Evolutionary conservation across 306 rosid species (phyloP).

Genomic region (Cyclanthera cordifolia): DNA sequence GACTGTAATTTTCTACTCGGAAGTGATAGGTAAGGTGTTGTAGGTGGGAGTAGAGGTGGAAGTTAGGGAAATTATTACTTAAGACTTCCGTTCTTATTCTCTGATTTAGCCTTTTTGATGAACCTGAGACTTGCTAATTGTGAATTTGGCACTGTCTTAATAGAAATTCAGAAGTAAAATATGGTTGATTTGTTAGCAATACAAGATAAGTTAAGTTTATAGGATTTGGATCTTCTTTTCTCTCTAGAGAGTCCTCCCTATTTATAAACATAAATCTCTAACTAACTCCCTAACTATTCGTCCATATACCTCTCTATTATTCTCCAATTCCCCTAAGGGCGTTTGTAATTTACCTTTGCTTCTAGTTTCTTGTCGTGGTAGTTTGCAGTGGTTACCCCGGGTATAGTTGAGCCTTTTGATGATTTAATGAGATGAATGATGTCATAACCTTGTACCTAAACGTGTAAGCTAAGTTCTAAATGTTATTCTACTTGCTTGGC

Average conservation of each 20-base stretch:
- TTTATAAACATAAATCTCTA: too few species aligned
- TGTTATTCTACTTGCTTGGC: background rate
- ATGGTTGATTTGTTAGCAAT: background rate
- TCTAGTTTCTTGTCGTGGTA: background rate
- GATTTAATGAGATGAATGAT: background rate
- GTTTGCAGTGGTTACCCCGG: background rate
- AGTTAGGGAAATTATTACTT: background rate
- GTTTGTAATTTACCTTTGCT: background rate
- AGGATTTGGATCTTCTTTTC: too few species aligned
- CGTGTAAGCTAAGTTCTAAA: background rate
- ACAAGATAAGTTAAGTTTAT: too few species aligned
- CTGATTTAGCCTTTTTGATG: background rate
- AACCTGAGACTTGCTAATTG: background rate
- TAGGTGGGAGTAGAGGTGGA: background rate
- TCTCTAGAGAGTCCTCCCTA: too few species aligned
- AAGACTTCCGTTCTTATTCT: background rate
- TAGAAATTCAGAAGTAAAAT: background rate
- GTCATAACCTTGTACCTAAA: background rate
- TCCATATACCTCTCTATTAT: too few species aligned
- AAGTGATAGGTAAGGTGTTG: background rate
- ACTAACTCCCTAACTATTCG: too few species aligned
- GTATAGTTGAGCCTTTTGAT: too few species aligned
- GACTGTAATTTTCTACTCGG: background rate
- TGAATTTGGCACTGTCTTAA: background rate
- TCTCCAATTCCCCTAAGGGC: too few species aligned